These are phyloP conservation scores for Solanum dulcamara DNA, from an alignment of 257 asterid species.

Conservation along the genomic window DNA sequence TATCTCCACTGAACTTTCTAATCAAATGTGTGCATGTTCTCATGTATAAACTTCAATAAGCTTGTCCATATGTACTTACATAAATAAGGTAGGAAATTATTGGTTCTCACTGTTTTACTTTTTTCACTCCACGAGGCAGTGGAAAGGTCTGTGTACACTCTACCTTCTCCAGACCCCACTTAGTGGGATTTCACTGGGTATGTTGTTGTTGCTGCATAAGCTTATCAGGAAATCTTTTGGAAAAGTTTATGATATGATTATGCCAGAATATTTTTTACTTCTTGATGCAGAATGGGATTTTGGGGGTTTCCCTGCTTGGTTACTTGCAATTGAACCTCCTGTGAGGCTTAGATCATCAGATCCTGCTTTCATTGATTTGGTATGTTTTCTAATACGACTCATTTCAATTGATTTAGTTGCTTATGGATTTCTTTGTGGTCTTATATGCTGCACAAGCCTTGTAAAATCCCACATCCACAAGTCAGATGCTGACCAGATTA, in stretches of 20 bases:
- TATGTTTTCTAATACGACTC: constrained; percentile 12
- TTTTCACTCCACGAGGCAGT: too few species aligned
- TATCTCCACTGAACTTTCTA: background rate
- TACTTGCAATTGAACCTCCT: constrained; percentile 75
- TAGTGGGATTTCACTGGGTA: too few species aligned
- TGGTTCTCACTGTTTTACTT: background rate
- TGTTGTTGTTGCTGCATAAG: background rate
- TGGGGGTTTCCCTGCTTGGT: constrained; percentile 97
- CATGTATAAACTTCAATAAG: background rate
- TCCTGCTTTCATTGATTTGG: constrained; percentile 65
- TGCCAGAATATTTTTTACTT: background rate
- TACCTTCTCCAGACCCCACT: too few species aligned
- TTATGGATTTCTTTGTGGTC: background rate
- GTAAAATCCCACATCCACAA: background rate
- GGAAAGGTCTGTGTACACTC: too few species aligned
- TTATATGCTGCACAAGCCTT: background rate
- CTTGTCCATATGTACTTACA: background rate
- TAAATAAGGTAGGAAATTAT: background rate
- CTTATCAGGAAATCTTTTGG: background rate
- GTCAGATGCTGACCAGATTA: background rate
- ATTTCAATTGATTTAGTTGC: background rate
- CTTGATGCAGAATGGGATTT: constrained; percentile 87
- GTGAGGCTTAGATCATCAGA: constrained; percentile 79
- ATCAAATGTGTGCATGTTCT: background rate
- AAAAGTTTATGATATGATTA: background rate